A percentile compares a stretch with the other conserved stretches of the same genome.
These are phyloP conservation scores for Raphanus hybrid DNA, from an alignment of 441 rosid species.

Conservation along the genomic window DNA sequence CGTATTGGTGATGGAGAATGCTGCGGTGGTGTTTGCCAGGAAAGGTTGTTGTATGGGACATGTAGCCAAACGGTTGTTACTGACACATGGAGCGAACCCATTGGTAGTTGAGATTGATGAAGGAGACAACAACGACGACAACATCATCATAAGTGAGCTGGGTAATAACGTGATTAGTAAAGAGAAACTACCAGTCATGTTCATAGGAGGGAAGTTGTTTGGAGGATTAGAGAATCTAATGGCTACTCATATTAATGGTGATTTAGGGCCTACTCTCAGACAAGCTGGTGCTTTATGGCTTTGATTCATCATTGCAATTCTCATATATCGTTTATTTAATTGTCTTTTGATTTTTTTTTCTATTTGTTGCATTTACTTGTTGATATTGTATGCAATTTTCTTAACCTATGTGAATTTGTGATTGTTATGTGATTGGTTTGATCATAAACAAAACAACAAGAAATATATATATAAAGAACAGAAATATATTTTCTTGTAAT, in stretches of 20 bases:
- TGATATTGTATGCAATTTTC: conserved; percentile 1
- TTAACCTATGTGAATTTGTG: conserved; percentile 9
- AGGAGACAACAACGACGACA: conserved; percentile 55
- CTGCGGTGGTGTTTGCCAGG: conserved; percentile 73
- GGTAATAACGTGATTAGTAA: neutral
- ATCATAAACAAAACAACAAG: conserved; percentile 1
- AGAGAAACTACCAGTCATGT: conserved; percentile 76
- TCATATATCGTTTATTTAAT: neutral
- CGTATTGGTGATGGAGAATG: conserved; percentile 66
- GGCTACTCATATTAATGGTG: conserved; percentile 93
- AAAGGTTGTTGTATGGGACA: conserved; percentile 93
- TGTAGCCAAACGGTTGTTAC: conserved; percentile 72
- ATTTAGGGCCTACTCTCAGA: conserved; percentile 71
- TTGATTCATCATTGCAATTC: conserved; percentile 37
- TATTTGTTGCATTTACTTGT: conserved; percentile 22
- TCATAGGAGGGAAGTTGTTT: conserved; percentile 81
- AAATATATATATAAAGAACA: neutral
- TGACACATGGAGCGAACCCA: conserved; percentile 84
- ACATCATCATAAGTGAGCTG: conserved; percentile 26
- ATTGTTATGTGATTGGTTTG: conserved; percentile 17
- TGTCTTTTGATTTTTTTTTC: neutral
- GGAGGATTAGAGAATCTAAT: conserved; percentile 89
- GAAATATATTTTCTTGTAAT: neutral
- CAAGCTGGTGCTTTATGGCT: conserved; percentile 96
- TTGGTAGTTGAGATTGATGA: conserved; percentile 72